A percentile compares a stretch with the other conserved stretches of the same genome.
Evolutionary conservation across 352 stramenopile species (phyloP).

Genomic region (Thraustotheca clavata): DNA sequence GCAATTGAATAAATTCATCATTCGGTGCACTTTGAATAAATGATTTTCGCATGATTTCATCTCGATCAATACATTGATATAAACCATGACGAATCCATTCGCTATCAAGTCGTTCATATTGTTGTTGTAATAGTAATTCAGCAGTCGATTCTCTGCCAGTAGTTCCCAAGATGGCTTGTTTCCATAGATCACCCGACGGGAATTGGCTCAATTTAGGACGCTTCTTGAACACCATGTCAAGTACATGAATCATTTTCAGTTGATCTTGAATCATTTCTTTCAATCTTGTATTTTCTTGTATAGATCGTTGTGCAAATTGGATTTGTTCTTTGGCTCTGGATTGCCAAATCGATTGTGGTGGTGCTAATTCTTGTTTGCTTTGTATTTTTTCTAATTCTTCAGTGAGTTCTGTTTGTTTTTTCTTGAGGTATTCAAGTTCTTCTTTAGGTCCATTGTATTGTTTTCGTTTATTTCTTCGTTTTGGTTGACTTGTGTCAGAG

Average conservation of each 20-base stretch:
- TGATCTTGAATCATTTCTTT: not conserved
- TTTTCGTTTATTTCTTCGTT: not conserved
- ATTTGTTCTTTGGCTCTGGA: not conserved
- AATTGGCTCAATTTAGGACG: not conserved
- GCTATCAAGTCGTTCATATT: not conserved
- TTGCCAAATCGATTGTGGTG: not conserved
- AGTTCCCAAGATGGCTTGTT: not conserved
- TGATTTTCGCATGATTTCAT: not conserved
- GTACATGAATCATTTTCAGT: not conserved
- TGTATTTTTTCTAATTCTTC: not conserved
- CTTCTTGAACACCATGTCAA: not conserved
- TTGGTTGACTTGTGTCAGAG: no score
- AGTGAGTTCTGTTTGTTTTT: not conserved
- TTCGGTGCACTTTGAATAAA: not conserved
- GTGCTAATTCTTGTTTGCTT: not conserved
- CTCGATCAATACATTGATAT: not conserved
- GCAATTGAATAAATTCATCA: not conserved
- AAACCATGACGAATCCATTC: not conserved
- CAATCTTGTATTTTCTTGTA: not conserved
- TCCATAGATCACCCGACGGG: not conserved
- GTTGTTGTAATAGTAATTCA: not conserved
- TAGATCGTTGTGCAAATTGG: not conserved
- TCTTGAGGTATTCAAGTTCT: not conserved
- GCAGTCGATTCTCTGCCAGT: not conserved
- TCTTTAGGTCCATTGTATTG: not conserved